Evolutionary conservation across 2,329 filamentous ascomycete genomes (phyloP), one percentile per base, ranked within the genome.

Genomic region (Xenoacremonium recifei): DNA sequence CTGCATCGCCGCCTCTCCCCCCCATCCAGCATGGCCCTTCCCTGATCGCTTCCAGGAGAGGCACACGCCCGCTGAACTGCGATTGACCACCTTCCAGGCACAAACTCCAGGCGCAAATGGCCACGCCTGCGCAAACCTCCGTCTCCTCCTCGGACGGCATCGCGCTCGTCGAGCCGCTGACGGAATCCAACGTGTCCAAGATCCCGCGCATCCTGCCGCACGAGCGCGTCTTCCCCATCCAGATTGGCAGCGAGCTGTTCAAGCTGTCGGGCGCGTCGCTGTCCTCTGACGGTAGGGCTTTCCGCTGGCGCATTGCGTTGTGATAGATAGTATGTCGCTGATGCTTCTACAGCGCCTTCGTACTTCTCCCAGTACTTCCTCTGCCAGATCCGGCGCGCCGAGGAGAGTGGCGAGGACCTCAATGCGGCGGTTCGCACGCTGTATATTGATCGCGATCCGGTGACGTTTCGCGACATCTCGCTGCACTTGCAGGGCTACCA

Each of bases 351-450:
- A 95, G 92, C 90, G 59, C 92, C 92, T 44, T 96, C 91, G 37
- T 96, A 96, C 66, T 96, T 97, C 69, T 95, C 92, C 16, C 85
- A 89, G 55, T 96, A 93, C 71, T 97, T 97, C 66, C 77, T 84
- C 54, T 87, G 88, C 57, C 91, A 96, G 68, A 68, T 96, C 30
- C 77, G 79, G 43, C 69, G 73, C 53, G 84, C 78, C 36, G 76
- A 82, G 45, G 74, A 78, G 35, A 76, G 76, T 42, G 78, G 78
- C 44, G 75, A 81, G 40, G 76, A 79, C 41, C 44, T 67, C 5
- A 63, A 59, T 29, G 51, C 58, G 5, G 65, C 68, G 35, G 72
- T 95, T 44, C 83, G 86, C 52, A 96, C 92, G 0, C 75, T 97
- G 6, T 96, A 96, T 68, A 96, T 97, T 59, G 92, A 97, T 65